A percentile compares a stretch with the other conserved stretches of the same genome.
Evolutionary conservation across 805 yeast species (phyloP).

Genomic region (Candida xyloterini): DNA sequence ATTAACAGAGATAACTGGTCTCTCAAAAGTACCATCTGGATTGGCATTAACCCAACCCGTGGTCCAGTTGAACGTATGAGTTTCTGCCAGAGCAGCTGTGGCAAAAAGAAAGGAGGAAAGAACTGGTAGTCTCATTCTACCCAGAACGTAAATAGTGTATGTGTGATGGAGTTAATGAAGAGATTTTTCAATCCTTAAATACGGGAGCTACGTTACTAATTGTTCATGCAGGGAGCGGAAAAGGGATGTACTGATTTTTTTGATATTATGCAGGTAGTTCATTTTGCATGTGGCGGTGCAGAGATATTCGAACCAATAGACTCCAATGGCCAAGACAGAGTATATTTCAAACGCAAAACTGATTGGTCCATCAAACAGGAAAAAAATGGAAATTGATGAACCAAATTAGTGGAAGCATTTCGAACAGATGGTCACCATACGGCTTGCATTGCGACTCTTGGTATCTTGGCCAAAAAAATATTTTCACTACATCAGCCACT

Average conservation of each 20-base stretch:
- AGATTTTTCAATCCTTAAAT: neutral
- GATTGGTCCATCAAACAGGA: too few relatives aligned
- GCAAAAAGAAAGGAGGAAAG: slow-evolving; percentile 17
- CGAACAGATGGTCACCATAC: too few relatives aligned
- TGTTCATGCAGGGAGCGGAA: neutral
- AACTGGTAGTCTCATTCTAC: slow-evolving; percentile 20
- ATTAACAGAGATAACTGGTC: slow-evolving; percentile 49
- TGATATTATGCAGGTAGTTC: slow-evolving; percentile 6
- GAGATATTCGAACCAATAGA: neutral
- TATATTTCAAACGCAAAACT: too few relatives aligned
- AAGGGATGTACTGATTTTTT: slow-evolving; percentile 8
- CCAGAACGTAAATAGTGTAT: slow-evolving; percentile 13
- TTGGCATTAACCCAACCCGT: slow-evolving; percentile 63
- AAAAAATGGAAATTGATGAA: too few relatives aligned
- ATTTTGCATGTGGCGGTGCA: slow-evolving; percentile 8
- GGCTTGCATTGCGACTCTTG: too few relatives aligned
- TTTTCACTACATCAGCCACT: slow-evolving; percentile 1
- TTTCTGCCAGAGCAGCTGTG: slow-evolving; percentile 35
- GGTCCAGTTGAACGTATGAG: slow-evolving; percentile 64
- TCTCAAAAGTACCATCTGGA: slow-evolving; percentile 48
- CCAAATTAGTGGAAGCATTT: too few relatives aligned
- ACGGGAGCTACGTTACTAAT: neutral
- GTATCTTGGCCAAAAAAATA: too few relatives aligned
- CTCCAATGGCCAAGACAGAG: neutral
- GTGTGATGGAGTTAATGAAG: slow-evolving; percentile 12